Evolutionary conservation across 83 land plant genomes (phyloP).

Genomic region (Larix sibirica): DNA sequence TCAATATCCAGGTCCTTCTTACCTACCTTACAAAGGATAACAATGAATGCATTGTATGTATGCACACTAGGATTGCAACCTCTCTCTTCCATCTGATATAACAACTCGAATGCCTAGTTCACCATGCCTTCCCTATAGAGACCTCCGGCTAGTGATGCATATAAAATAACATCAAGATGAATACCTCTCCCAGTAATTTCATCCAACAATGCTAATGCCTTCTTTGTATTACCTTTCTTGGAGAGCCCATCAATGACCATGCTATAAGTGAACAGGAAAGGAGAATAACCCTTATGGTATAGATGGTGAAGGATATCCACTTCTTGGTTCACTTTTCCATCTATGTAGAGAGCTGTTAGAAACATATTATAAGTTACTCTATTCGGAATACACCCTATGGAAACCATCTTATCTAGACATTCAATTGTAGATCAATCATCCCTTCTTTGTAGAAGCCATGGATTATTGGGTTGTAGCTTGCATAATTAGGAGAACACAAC

Average conservation of each 20-base stretch:
- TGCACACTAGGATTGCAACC: no score
- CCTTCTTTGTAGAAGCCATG: slow-evolving; percentile 62
- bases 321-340: slow-evolving; percentile 55
- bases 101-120: no score
- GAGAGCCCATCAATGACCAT: slow-evolving; percentile 50
- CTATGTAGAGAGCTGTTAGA: slow-evolving; percentile 49
- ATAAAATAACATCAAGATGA: no score
- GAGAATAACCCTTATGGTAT: slow-evolving; percentile 7
- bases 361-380: slow-evolving; percentile 55
- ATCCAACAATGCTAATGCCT: neutral
- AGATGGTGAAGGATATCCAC: slow-evolving; percentile 49
- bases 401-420: neutral
- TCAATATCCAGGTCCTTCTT: slow-evolving; percentile 47
- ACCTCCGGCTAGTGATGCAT: neutral
- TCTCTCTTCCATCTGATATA: no score
- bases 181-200: no score
- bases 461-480: slow-evolving; percentile 51
- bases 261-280: slow-evolving; percentile 40
- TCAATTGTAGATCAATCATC: slow-evolving; percentile 37
- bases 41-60: no score
- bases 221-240: slow-evolving; percentile 41
- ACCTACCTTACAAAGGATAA: no score
- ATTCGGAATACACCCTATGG: slow-evolving; percentile 41
- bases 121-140: no score
- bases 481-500: slow-evolving; percentile 45